Evolutionary conservation across 2,329 filamentous ascomycete species (phyloP).

Genomic region (Fusarium praegraminearum): DNA sequence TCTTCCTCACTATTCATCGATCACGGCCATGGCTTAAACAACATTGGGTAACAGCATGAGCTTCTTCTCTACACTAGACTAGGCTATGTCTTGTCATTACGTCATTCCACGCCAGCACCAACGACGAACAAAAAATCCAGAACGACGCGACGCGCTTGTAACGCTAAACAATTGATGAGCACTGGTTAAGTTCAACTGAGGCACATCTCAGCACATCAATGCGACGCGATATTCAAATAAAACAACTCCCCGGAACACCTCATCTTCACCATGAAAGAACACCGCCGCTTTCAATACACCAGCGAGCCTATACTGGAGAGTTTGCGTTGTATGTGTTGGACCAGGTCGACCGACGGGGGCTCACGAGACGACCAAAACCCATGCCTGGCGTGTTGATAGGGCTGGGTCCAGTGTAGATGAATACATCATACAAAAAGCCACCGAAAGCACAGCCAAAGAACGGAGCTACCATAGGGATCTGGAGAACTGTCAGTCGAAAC

Average conservation of each 20-base stretch:
- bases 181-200: not conserved
- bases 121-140: not conserved
- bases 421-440: constrained; percentile 74
- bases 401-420: constrained; percentile 77
- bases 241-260: not conserved
- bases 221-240: not conserved
- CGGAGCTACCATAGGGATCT: constrained; percentile 79
- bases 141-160: not conserved
- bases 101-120: not conserved
- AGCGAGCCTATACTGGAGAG: constrained; percentile 37
- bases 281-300: no score
- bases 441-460: constrained; percentile 74
- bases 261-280: not conserved
- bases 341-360: constrained; percentile 53
- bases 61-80: constrained; percentile 19
- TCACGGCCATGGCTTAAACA: not conserved
- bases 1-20: not conserved
- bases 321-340: constrained; percentile 51
- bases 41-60: constrained; percentile 16
- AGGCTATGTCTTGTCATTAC: not conserved
- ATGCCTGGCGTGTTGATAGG: constrained; percentile 76
- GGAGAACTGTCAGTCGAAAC: constrained; percentile 9
- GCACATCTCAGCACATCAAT: not conserved
- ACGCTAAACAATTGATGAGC: no score
- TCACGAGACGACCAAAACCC: constrained; percentile 67